Conservation (phyloP, 169 alveolate species). For the Sarcocystis neurona region DNA sequence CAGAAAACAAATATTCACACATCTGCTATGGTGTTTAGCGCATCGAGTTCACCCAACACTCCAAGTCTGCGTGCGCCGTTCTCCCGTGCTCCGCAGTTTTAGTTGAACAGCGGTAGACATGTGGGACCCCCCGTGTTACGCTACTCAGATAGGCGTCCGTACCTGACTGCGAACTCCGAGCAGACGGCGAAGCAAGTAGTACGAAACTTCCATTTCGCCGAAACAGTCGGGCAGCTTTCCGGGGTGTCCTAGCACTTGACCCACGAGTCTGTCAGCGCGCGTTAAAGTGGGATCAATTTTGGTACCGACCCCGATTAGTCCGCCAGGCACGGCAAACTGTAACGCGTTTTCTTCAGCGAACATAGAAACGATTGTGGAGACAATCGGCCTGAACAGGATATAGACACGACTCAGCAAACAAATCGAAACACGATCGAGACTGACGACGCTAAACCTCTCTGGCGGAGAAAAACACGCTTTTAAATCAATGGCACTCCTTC, state of each 20-base stretch:
- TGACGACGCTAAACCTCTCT: too few relatives aligned
- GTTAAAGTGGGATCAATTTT: slow-evolving; percentile 97
- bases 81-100: too few relatives aligned
- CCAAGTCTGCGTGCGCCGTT: too few relatives aligned
- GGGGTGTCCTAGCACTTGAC: slow-evolving; percentile 96
- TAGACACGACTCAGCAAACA: neutral
- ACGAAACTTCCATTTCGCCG: slow-evolving; percentile 89
- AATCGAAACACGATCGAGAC: slow-evolving; percentile 27
- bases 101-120: too few relatives aligned
- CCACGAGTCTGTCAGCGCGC: slow-evolving; percentile 96
- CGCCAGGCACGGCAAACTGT: slow-evolving; percentile 98
- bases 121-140: too few relatives aligned
- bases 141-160: neutral
- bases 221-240: slow-evolving; percentile 94
- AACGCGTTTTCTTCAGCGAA: slow-evolving; percentile 97
- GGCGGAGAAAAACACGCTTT: too few relatives aligned
- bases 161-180: slow-evolving; percentile 69
- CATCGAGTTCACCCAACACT: too few relatives aligned
- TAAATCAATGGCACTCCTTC: too few relatives aligned
- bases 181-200: slow-evolving; percentile 71
- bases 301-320: slow-evolving; percentile 95
- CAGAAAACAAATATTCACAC: too few relatives aligned
- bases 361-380: slow-evolving; percentile 88
- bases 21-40: too few relatives aligned
- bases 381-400: slow-evolving; percentile 33